Conservation (phyloP, 192 early-diverging fungal species). For the Lunasporangiospora selenospora region DNA sequence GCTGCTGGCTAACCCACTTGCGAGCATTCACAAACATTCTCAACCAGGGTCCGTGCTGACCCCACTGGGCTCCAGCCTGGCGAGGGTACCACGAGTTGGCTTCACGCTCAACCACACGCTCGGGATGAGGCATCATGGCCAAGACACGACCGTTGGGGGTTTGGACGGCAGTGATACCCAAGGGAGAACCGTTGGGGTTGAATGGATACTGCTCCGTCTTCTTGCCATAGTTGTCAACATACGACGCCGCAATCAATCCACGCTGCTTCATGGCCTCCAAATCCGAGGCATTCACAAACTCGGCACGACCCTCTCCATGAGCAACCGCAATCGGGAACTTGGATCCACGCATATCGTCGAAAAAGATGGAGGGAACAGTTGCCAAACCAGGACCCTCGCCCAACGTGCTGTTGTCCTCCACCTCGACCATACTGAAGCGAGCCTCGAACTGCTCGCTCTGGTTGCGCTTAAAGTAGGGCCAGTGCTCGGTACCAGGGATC, state of each 20-base stretch:
- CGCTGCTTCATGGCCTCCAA: conserved; percentile 49
- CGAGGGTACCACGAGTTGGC: conserved; percentile 90
- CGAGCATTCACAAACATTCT: conserved; percentile 94
- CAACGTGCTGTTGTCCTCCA: conserved; percentile 47
- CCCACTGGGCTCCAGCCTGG: conserved; percentile 61
- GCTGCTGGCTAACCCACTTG: conserved; percentile 73
- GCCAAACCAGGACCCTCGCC: background rate
- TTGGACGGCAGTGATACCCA: conserved; percentile 88
- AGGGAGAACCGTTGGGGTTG: conserved; percentile 95
- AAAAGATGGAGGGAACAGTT: conserved; percentile 73
- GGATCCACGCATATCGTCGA: conserved; percentile 90
- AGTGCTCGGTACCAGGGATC: conserved; percentile 85
- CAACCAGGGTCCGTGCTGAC: conserved; percentile 85
- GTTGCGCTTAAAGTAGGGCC: conserved; percentile 95
- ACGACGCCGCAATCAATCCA: conserved; percentile 74
- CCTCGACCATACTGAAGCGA: conserved; percentile 80
- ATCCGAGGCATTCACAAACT: conserved; percentile 63
- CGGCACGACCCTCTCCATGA: conserved; percentile 96
- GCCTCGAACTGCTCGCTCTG: conserved; percentile 96
- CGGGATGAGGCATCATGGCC: conserved; percentile 99
- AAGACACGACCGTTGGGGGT: conserved; percentile 89
- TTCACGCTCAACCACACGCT: conserved; percentile 84
- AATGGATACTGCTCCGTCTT: conserved; percentile 85
- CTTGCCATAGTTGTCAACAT: conserved; percentile 87
- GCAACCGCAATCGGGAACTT: conserved; percentile 93